Evolutionary conservation across 306 rosid species (phyloP).

Genomic region (Malus sylvestris): DNA sequence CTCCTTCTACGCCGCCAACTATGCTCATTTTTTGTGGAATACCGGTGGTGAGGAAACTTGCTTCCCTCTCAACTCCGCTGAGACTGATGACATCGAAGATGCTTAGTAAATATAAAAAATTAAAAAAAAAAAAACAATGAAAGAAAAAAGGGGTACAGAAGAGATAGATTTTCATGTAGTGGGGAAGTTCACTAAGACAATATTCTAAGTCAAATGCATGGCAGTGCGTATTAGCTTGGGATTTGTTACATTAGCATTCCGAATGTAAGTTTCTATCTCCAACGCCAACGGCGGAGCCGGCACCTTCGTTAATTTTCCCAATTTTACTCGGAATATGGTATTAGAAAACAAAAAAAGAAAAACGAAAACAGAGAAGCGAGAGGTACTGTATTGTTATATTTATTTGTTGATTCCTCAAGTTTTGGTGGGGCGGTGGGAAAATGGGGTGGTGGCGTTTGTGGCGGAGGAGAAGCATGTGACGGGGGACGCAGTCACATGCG

Average conservation of each 20-base stretch:
- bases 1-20: constrained; percentile 65
- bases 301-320: background rate
- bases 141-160: background rate
- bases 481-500: background rate
- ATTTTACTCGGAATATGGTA: background rate
- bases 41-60: constrained; percentile 94
- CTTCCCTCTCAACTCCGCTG: constrained; percentile 55
- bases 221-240: too few species aligned
- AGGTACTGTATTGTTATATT: background rate
- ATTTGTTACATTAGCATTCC: background rate
- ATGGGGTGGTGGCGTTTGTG: background rate
- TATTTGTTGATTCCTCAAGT: background rate
- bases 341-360: background rate
- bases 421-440: background rate
- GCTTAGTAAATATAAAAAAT: background rate
- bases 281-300: background rate
- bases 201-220: background rate
- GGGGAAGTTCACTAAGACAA: background rate
- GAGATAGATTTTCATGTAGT: background rate
- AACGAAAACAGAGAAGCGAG: background rate
- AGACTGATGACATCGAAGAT: constrained; percentile 35
- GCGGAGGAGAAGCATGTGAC: constrained; percentile 9
- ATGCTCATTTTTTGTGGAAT: constrained; percentile 93
- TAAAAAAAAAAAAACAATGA: background rate
- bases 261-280: background rate